Evolutionary conservation across 768 basidiomycete genomes (phyloP).

Genomic region (Amanita fuliginea): DNA sequence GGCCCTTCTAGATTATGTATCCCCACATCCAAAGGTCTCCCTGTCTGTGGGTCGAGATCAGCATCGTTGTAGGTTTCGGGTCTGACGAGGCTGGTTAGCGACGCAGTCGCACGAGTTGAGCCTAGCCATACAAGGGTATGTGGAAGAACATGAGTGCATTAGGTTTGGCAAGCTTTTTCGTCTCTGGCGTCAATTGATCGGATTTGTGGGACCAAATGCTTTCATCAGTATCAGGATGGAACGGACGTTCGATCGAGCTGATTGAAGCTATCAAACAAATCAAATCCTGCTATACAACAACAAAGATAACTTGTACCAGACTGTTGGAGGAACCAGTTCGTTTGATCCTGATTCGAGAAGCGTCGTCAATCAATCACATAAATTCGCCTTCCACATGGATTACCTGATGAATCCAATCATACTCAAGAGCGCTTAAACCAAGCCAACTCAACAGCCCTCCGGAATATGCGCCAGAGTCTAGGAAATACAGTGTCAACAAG

Average conservation of each 20-base stretch:
- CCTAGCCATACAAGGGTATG: slow-evolving; percentile 67
- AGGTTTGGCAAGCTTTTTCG: slow-evolving; percentile 68
- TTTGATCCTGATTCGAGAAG: slow-evolving; percentile 51
- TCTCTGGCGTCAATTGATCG: slow-evolving; percentile 46
- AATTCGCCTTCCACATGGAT: slow-evolving; percentile 8
- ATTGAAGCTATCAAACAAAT: slow-evolving; percentile 36
- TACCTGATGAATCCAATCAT: slow-evolving; percentile 77
- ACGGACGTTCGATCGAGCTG: slow-evolving; percentile 70
- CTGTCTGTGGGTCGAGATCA: slow-evolving; percentile 52
- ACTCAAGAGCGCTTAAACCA: slow-evolving; percentile 59
- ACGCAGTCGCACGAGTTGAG: background rate
- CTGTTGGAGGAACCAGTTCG: slow-evolving; percentile 83
- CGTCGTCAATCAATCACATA: background rate
- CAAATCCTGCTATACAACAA: background rate
- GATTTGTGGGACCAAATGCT: slow-evolving; percentile 51
- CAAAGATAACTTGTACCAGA: slow-evolving; percentile 30
- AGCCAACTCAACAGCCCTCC: slow-evolving; percentile 49
- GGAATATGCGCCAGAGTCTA: slow-evolving; percentile 79
- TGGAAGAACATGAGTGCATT: slow-evolving; percentile 98
- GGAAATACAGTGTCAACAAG: slow-evolving; percentile 82
- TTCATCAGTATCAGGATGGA: slow-evolving; percentile 61
- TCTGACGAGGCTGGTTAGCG: slow-evolving; percentile 22
- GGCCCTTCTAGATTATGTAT: slow-evolving; percentile 41
- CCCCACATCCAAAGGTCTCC: slow-evolving; percentile 62
- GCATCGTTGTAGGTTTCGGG: slow-evolving; percentile 65